Conservation (phyloP, 139 green algal species). For the Chlamydomonas sp. region DNA sequence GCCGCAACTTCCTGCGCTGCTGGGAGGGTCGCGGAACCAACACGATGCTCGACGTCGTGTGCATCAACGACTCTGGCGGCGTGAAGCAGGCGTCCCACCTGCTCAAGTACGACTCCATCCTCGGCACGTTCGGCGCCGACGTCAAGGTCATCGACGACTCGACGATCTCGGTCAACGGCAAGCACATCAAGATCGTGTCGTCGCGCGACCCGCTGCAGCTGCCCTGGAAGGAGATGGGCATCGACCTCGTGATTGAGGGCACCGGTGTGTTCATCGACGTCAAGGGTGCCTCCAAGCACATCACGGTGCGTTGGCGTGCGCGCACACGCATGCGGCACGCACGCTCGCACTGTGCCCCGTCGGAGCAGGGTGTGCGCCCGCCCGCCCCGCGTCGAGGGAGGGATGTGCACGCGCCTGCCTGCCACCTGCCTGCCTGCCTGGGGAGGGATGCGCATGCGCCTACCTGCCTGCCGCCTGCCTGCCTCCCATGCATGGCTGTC, state of each 20-base stretch:
- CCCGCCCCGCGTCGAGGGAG: no score
- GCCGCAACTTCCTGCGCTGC: constrained; percentile 89
- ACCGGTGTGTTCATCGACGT: constrained; percentile 91
- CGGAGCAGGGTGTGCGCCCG: no score
- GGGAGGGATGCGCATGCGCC: no score
- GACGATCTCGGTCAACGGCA: constrained; percentile 88
- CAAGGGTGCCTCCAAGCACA: constrained; percentile 85
- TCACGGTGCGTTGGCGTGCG: constrained; percentile 46
- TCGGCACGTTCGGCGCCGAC: constrained; percentile 91
- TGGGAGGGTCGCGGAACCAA: constrained; percentile 64
- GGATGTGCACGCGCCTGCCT: no score
- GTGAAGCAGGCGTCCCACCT: constrained; percentile 97
- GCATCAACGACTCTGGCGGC: constrained; percentile 94
- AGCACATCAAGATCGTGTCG: constrained; percentile 88
- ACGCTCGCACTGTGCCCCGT: no score
- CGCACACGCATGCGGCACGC: no score
- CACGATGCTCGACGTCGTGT: constrained; percentile 80
- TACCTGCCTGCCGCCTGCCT: no score
- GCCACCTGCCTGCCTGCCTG: no score
- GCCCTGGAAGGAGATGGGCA: constrained; percentile 81
- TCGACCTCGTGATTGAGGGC: constrained; percentile 98
- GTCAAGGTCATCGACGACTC: constrained; percentile 88
- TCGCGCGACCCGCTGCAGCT: constrained; percentile 91
- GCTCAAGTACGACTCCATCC: constrained; percentile 99
- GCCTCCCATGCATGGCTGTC: no score